Conservation (phyloP, 2,329 filamentous ascomycete species). For the Calonectria leucothoes region DNA sequence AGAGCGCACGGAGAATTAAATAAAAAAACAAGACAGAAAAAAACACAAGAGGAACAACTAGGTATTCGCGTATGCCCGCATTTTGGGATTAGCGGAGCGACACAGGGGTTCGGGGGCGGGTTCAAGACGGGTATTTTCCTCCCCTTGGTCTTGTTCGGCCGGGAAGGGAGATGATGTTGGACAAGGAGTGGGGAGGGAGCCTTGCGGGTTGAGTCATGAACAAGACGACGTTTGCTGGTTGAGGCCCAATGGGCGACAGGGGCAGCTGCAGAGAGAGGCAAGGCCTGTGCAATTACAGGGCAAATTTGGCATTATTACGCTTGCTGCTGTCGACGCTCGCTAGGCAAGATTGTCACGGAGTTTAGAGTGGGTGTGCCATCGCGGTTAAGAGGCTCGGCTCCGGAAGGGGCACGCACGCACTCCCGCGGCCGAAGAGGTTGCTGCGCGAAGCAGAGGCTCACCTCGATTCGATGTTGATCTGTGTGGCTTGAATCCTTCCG, state of each 20-base stretch:
- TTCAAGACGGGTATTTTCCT: background rate
- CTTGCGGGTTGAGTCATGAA: background rate
- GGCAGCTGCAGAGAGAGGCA: too few relatives aligned
- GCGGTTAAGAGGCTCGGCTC: background rate
- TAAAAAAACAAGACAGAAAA: background rate
- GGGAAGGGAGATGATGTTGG: background rate
- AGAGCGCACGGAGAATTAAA: background rate
- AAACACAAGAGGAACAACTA: background rate
- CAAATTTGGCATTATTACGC: background rate
- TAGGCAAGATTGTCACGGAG: background rate
- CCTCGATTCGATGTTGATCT: background rate
- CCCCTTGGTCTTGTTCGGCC: background rate
- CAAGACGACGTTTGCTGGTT: background rate
- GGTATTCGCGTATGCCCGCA: background rate
- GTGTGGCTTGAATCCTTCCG: conserved; percentile 1
- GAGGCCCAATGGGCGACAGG: background rate
- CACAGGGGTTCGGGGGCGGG: background rate
- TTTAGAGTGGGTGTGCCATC: background rate
- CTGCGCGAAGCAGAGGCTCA: too few relatives aligned
- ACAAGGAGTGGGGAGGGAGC: background rate
- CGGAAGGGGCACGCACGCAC: too few relatives aligned
- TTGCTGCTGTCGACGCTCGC: background rate
- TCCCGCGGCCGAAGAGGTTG: background rate
- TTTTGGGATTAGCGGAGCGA: background rate
- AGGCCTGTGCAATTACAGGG: background rate